These are phyloP conservation scores for Paspalum vaginatum DNA, from an alignment of 176 grass and related monocot genomes.

Conservation along the genomic window DNA sequence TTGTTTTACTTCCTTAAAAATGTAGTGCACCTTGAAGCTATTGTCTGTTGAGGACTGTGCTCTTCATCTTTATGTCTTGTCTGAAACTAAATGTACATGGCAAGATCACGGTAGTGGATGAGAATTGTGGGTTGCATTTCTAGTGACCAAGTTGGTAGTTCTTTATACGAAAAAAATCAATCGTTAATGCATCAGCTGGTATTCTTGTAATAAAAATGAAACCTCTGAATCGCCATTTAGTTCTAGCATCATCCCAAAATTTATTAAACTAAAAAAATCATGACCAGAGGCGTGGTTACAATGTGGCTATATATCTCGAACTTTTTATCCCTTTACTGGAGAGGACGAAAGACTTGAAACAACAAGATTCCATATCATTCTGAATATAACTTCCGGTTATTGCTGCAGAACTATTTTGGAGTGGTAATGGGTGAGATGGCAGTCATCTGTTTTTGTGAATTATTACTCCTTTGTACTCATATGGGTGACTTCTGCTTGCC, in stretches of 20 bases:
- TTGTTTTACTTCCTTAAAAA: slow-evolving; percentile 1
- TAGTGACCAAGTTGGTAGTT: slow-evolving; percentile 11
- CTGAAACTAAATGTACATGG: slow-evolving; percentile 14
- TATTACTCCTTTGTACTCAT: slow-evolving; percentile 31
- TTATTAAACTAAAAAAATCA: not conserved
- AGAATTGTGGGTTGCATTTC: not conserved
- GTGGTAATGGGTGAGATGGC: not conserved
- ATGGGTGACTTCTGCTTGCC: slow-evolving; percentile 45
- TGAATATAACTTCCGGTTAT: not conserved
- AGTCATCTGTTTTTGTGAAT: slow-evolving; percentile 26
- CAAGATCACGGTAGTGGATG: not conserved
- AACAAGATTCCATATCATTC: not conserved
- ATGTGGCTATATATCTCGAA: not conserved
- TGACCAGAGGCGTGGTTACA: not conserved
- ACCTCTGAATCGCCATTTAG: not conserved
- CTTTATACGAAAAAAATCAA: not conserved
- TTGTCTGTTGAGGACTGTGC: not conserved
- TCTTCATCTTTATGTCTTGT: slow-evolving; percentile 13
- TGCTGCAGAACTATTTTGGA: slow-evolving; percentile 11
- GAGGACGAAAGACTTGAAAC: not conserved
- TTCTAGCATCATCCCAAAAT: slow-evolving; percentile 17
- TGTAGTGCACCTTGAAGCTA: slow-evolving; percentile 17
- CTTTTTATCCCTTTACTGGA: not conserved
- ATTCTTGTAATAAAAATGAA: not conserved
- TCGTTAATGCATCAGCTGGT: not conserved